phyloP scores from a whole-genome alignment of 805 yeast genomes.

The Sugiyamaella valdiviana region DNA sequence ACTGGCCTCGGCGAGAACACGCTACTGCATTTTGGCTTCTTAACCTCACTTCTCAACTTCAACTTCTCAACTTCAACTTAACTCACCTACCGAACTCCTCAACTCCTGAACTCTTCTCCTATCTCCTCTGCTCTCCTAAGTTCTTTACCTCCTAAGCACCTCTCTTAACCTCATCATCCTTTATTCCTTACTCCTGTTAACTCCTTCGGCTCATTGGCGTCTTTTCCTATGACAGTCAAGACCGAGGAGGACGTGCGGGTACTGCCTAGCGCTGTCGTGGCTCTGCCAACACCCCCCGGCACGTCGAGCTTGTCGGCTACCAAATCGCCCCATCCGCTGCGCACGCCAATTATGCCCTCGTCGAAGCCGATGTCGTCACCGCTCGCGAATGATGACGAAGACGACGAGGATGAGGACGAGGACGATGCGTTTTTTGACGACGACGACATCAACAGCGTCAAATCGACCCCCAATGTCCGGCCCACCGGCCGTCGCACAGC shows the following conservation, averaged over 20 bases:
- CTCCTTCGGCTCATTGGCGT: too few relatives aligned
- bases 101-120: too few relatives aligned
- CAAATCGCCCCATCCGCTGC: not conserved
- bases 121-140: too few relatives aligned
- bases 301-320: not conserved
- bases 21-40: too few relatives aligned
- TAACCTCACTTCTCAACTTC: too few relatives aligned
- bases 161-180: too few relatives aligned
- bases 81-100: too few relatives aligned
- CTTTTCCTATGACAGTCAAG: not conserved
- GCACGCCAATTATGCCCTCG: not conserved
- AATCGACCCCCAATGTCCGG: not conserved
- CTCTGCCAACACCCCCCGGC: constrained; percentile 9
- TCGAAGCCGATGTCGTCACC: not conserved
- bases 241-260: not conserved
- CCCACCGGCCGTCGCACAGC: not conserved
- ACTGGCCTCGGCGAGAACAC: too few relatives aligned
- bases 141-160: too few relatives aligned
- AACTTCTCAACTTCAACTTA: too few relatives aligned
- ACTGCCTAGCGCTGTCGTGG: constrained; percentile 7
- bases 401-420: constrained; percentile 1
- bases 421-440: constrained; percentile 1
- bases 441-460: not conserved
- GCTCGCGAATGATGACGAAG: constrained; percentile 3
- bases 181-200: too few relatives aligned